These are phyloP conservation scores for Gossypium bickii DNA, from an alignment of 345 rosid species.

Conservation along the genomic window DNA sequence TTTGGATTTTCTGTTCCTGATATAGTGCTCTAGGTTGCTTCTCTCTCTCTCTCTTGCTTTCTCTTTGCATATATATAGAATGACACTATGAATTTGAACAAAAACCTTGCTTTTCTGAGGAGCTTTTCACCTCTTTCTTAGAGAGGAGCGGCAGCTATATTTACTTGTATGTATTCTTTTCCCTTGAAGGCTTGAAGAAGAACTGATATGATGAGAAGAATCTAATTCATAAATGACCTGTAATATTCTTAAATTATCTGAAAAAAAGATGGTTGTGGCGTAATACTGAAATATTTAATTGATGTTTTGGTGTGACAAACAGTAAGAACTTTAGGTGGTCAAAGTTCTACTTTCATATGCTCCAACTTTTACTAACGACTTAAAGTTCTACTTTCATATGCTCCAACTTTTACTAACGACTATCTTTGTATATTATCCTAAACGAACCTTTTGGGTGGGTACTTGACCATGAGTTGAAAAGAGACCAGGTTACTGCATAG, in stretches of 20 bases:
- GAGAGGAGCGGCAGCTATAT: neutral
- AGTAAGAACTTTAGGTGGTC: neutral
- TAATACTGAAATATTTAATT: neutral
- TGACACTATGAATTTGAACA: neutral
- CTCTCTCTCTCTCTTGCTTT: neutral
- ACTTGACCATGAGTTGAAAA: too few species aligned
- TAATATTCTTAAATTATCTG: neutral
- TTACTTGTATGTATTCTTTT: neutral
- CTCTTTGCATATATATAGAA: neutral
- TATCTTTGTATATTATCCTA: neutral
- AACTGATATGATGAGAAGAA: neutral
- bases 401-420: neutral
- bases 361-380: neutral
- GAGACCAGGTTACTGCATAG: neutral
- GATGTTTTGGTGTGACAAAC: neutral
- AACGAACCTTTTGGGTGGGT: neutral
- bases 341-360: neutral
- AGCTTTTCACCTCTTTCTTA: neutral
- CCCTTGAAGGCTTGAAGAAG: neutral
- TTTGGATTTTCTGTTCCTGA: neutral
- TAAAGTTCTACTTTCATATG: neutral
- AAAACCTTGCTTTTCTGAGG: neutral
- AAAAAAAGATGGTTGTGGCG: neutral
- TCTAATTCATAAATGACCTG: neutral
- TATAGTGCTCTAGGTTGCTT: neutral